Percentiles rank a stretch among this genome's conserved stretches.
Evolutionary conservation across 352 stramenopile genomes (phyloP).

Genomic region (Pythium dissotocum): DNA sequence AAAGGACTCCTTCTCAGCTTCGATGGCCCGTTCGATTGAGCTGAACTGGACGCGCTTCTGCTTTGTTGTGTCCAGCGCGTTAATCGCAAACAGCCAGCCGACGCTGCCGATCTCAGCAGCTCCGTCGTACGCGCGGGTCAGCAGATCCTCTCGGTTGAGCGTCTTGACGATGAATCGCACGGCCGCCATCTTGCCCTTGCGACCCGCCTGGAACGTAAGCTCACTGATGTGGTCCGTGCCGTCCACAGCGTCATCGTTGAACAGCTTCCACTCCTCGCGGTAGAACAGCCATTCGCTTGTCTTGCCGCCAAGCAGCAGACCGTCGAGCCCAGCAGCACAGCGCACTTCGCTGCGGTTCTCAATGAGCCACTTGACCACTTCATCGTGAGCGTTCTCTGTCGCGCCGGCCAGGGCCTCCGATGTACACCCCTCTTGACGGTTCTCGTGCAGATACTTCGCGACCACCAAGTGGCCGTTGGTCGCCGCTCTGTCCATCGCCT

Average conservation of each 20-base stretch:
- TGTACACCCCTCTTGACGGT: not conserved
- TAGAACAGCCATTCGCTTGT: not conserved
- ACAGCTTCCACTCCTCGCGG: slow-evolving; percentile 4
- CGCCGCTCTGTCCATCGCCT: not conserved
- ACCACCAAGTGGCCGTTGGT: not conserved
- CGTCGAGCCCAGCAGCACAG: not conserved
- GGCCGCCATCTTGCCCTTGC: not conserved
- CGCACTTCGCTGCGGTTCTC: slow-evolving; percentile 3
- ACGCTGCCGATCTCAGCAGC: not conserved
- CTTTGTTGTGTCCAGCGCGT: not conserved
- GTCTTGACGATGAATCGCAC: not conserved
- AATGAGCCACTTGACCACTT: not conserved
- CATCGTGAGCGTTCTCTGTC: not conserved
- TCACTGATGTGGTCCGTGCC: slow-evolving; percentile 1
- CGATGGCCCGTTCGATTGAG: not conserved
- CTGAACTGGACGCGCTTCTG: slow-evolving; percentile 2
- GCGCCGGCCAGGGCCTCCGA: not conserved
- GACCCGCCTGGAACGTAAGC: not conserved
- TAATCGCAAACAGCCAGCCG: not conserved
- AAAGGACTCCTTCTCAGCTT: not conserved
- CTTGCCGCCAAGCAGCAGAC: not conserved
- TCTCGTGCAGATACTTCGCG: not conserved
- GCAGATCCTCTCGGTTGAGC: not conserved
- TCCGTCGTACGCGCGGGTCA: not conserved
- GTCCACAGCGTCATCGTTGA: not conserved